Percentiles rank a stretch among this genome's conserved stretches.
phyloP scores from a whole-genome alignment of 306 rosid genomes.

The Trifolium subterraneum region DNA sequence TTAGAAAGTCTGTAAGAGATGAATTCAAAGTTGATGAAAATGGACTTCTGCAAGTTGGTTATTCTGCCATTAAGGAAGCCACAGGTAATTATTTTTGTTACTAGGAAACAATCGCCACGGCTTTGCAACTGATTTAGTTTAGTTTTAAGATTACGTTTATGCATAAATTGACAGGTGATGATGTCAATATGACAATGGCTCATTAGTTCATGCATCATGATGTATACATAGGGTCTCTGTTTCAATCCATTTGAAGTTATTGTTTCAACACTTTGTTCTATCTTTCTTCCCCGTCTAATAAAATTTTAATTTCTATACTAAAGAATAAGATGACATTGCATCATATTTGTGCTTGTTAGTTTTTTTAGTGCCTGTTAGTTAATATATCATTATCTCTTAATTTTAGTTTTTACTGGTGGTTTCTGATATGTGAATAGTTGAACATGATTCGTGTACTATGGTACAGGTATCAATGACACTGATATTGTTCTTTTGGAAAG shows the following conservation, averaged over 20 bases:
- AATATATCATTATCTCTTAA: background rate
- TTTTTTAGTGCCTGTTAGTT: slow-evolving; percentile 9
- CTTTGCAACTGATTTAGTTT: slow-evolving; percentile 27
- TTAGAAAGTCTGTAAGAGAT: slow-evolving; percentile 54
- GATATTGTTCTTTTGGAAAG: slow-evolving; percentile 65
- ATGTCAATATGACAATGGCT: slow-evolving; percentile 23
- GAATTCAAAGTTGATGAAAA: slow-evolving; percentile 51
- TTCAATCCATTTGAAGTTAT: slow-evolving; percentile 13
- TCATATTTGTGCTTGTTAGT: slow-evolving; percentile 32
- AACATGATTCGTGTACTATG: slow-evolving; percentile 44
- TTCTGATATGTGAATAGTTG: slow-evolving; percentile 36
- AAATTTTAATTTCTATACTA: slow-evolving; percentile 19
- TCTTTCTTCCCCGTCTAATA: slow-evolving; percentile 1
- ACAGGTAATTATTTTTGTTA: slow-evolving; percentile 57
- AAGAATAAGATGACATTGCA: background rate
- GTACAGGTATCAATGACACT: slow-evolving; percentile 59
- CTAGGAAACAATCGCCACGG: background rate
- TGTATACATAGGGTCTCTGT: slow-evolving; percentile 27
- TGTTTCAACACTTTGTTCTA: slow-evolving; percentile 22
- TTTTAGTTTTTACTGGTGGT: slow-evolving; percentile 17
- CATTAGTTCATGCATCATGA: slow-evolving; percentile 13
- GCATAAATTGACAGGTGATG: slow-evolving; percentile 19
- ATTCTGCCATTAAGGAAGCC: slow-evolving; percentile 72
- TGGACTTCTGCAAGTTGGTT: slow-evolving; percentile 62
- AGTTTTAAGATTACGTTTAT: slow-evolving; percentile 9